Percentiles rank a stretch among this genome's conserved stretches.
phyloP scores from a whole-genome alignment of 2,329 filamentous ascomycete species.

The Rutstroemia sp. region DNA sequence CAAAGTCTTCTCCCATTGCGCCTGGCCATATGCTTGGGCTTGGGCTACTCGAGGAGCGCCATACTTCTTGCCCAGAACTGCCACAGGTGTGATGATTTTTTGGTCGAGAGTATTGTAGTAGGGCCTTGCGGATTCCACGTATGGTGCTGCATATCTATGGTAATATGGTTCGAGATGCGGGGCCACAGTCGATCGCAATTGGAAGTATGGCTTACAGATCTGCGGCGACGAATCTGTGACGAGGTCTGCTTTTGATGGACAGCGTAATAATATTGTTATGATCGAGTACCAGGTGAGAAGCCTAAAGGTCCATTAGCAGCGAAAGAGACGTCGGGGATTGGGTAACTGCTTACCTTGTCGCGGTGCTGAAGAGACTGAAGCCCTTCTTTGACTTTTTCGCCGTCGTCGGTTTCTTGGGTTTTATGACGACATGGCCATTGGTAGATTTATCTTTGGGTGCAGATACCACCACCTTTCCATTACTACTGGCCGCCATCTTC shows the following conservation, averaged over 20 bases:
- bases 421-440: slow-evolving; percentile 32
- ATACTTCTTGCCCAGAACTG: slow-evolving; percentile 61
- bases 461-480: slow-evolving; percentile 31
- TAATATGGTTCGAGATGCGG: slow-evolving; percentile 85
- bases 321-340: neutral
- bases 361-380: slow-evolving; percentile 37
- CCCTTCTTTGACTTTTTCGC: slow-evolving; percentile 17
- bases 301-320: slow-evolving; percentile 37
- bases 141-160: slow-evolving; percentile 72
- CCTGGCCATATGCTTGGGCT: slow-evolving; percentile 55
- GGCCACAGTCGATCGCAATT: slow-evolving; percentile 52
- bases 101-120: slow-evolving; percentile 62
- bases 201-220: slow-evolving; percentile 78
- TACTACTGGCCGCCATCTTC: slow-evolving; percentile 33
- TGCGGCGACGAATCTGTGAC: slow-evolving; percentile 63
- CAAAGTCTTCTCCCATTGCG: slow-evolving; percentile 72
- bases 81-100: slow-evolving; percentile 60
- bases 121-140: slow-evolving; percentile 68
- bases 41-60: slow-evolving; percentile 66
- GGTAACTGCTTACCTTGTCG: slow-evolving; percentile 43
- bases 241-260: slow-evolving; percentile 61
- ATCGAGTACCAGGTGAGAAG: slow-evolving; percentile 81
- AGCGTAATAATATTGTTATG: slow-evolving; percentile 72
- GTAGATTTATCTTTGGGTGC: slow-evolving; percentile 31
- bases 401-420: slow-evolving; percentile 28